These are phyloP conservation scores for Plenodomus lindquistii DNA, from an alignment of 2,329 filamentous ascomycete genomes.

Conservation along the genomic window DNA sequence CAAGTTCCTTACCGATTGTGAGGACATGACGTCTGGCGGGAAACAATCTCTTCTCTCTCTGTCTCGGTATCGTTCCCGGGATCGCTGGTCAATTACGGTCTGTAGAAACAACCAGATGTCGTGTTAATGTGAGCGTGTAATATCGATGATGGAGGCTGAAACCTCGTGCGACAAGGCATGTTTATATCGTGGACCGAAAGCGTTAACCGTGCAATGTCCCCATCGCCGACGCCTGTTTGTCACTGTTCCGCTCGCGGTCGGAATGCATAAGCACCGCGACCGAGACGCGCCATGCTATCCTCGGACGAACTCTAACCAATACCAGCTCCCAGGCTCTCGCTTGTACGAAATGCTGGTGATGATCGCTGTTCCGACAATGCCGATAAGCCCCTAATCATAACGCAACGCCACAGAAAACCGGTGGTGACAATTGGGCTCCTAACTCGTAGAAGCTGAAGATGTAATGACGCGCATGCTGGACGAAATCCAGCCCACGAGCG, in stretches of 20 bases:
- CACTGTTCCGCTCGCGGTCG: background rate
- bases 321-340: background rate
- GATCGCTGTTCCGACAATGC: background rate
- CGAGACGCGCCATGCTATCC: background rate
- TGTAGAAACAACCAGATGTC: too few relatives aligned
- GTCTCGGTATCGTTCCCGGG: too few relatives aligned
- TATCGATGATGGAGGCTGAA: background rate
- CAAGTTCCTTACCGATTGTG: background rate
- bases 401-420: background rate
- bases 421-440: too few relatives aligned
- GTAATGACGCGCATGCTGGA: too few relatives aligned
- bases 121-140: too few relatives aligned
- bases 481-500: too few relatives aligned
- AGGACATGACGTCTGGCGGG: background rate
- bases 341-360: background rate
- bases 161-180: background rate
- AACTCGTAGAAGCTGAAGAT: too few relatives aligned
- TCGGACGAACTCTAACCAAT: background rate
- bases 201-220: too few relatives aligned
- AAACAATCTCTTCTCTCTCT: too few relatives aligned
- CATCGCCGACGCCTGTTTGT: background rate
- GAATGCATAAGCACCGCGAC: background rate
- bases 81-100: too few relatives aligned
- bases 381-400: too few relatives aligned
- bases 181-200: background rate